Conservation (phyloP, 192 early-diverging fungal genomes). For the Backusella australiensis region DNA sequence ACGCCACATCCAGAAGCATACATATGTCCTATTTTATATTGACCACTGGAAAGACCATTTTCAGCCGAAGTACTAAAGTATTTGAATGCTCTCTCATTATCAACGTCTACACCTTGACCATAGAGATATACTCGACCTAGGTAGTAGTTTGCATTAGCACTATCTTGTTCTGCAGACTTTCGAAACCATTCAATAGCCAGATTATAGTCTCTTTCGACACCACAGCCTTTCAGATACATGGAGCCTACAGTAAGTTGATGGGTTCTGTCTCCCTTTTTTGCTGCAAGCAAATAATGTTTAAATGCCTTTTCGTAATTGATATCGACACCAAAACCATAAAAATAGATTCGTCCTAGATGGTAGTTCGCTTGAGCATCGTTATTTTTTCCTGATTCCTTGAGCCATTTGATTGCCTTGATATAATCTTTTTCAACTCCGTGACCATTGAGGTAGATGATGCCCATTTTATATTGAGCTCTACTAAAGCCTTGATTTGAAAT, state of each 20-base stretch:
- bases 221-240: not conserved
- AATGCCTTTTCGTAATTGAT: not conserved
- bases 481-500: not conserved
- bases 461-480: not conserved
- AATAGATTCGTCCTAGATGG: not conserved
- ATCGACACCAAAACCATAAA: not conserved
- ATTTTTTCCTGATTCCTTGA: not conserved
- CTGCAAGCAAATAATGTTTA: not conserved
- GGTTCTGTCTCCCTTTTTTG: not conserved
- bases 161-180: not conserved
- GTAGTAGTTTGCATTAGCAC: not conserved
- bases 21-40: too few relatives aligned
- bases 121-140: not conserved
- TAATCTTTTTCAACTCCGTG: not conserved
- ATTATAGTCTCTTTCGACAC: not conserved
- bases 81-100: not conserved
- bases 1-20: too few relatives aligned
- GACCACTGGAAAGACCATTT: not conserved
- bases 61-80: not conserved
- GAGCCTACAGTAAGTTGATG: not conserved
- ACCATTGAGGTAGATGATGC: not conserved
- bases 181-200: not conserved
- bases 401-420: not conserved
- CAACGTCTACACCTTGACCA: not conserved
- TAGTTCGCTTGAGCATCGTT: not conserved